These are phyloP conservation scores for Aspergillus indologenus DNA, from an alignment of 495 filamentous ascomycete genomes.

Conservation along the genomic window DNA sequence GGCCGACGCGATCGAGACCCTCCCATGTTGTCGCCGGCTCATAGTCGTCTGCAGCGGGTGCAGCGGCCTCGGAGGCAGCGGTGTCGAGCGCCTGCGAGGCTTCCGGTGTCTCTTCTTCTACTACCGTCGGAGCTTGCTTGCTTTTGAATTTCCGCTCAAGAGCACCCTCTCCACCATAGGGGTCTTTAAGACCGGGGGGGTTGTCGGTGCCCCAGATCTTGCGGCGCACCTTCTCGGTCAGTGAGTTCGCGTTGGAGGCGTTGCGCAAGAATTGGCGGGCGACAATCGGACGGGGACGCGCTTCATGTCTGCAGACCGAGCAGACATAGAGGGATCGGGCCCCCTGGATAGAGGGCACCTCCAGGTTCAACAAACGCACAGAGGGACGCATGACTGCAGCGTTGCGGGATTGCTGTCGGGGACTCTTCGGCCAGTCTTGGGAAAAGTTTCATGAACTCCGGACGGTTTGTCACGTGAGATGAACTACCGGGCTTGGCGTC, in stretches of 20 bases:
- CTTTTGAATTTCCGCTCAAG: slow-evolving; percentile 30
- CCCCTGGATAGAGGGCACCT: slow-evolving; percentile 28
- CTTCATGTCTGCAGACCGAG: slow-evolving; percentile 41
- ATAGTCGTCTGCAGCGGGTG: slow-evolving; percentile 39
- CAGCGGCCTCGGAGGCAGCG: slow-evolving; percentile 10
- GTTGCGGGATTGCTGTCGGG: slow-evolving; percentile 16
- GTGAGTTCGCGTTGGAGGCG: slow-evolving; percentile 36
- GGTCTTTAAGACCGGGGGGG: slow-evolving; percentile 53
- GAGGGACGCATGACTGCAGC: slow-evolving; percentile 41
- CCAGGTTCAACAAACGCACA: slow-evolving; percentile 37
- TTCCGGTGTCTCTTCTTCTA: slow-evolving; percentile 9
- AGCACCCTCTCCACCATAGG: slow-evolving; percentile 43
- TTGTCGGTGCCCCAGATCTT: slow-evolving; percentile 56
- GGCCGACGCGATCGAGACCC: slow-evolving; percentile 57
- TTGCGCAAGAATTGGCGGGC: slow-evolving; percentile 42
- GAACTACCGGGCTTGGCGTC: slow-evolving; percentile 11
- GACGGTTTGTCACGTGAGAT: slow-evolving; percentile 25
- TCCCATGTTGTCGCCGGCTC: slow-evolving; percentile 54
- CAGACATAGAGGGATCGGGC: slow-evolving; percentile 37
- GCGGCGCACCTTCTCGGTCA: slow-evolving; percentile 49
- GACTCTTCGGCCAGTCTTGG: slow-evolving; percentile 16
- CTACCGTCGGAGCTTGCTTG: slow-evolving; percentile 18
- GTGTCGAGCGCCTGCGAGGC: neutral
- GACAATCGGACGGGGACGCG: slow-evolving; percentile 38
- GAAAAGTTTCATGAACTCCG: slow-evolving; percentile 24